These are phyloP conservation scores for Fraxinus baroniana DNA, from an alignment of 305 asterid genomes.

Conservation along the genomic window DNA sequence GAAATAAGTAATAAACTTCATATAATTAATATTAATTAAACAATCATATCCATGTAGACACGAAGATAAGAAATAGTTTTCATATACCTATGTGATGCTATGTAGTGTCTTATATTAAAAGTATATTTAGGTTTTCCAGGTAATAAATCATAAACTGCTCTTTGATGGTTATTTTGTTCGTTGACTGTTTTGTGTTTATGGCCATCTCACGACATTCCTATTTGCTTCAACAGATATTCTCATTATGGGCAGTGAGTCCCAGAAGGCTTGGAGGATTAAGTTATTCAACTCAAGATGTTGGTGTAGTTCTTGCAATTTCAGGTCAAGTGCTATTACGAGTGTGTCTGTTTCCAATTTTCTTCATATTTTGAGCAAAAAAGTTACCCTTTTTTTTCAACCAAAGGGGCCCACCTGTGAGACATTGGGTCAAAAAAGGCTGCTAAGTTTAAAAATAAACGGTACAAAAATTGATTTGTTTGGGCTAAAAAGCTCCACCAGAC, in stretches of 20 bases:
- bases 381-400: too few species aligned
- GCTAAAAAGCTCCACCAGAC: too few species aligned
- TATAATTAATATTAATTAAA: neutral
- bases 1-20: neutral
- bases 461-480: too few species aligned
- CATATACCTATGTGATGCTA: neutral
- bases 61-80: neutral
- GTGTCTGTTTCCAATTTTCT: too few species aligned
- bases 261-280: slow-evolving; percentile 79
- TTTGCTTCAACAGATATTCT: slow-evolving; percentile 60
- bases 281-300: slow-evolving; percentile 71
- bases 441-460: too few species aligned
- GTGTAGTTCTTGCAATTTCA: slow-evolving; percentile 71
- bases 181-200: neutral
- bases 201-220: neutral
- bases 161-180: neutral
- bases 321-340: slow-evolving; percentile 44
- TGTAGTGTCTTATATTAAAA: neutral
- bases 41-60: neutral
- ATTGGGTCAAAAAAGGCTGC: too few species aligned
- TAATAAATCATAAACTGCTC: neutral
- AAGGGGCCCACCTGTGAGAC: too few species aligned
- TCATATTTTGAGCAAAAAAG: too few species aligned
- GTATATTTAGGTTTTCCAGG: neutral
- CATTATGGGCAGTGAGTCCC: slow-evolving; percentile 97